A percentile compares a stretch with the other conserved stretches of the same genome.
These are phyloP conservation scores for Vitis cinerea DNA, from an alignment of 164 flowering plant genomes.

Conservation along the genomic window DNA sequence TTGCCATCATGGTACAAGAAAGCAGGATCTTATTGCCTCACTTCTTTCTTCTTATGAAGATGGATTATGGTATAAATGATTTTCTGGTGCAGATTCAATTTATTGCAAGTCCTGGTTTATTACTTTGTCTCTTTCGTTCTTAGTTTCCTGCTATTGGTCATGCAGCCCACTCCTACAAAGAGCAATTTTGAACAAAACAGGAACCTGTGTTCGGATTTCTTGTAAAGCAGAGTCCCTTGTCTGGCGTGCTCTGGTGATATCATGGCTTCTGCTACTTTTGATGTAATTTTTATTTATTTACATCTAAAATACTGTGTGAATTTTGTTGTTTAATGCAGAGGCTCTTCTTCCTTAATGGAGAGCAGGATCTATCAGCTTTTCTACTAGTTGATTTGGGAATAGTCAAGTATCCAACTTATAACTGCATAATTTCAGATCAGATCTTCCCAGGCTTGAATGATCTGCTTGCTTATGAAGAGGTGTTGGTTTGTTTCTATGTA, in stretches of 20 bases:
- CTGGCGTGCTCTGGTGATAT: conserved; percentile 85
- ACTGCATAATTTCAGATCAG: conserved; percentile 55
- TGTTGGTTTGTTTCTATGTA: conserved; percentile 17
- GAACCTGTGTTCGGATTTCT: conserved; percentile 58
- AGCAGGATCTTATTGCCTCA: conserved; percentile 51
- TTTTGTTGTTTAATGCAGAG: conserved; percentile 52
- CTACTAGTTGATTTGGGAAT: conserved; percentile 79
- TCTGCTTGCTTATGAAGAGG: conserved; percentile 87
- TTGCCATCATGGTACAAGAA: conserved; percentile 39
- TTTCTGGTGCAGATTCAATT: not conserved
- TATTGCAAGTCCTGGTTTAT: no score
- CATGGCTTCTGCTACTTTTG: not conserved
- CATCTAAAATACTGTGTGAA: not conserved
- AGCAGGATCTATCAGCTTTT: conserved; percentile 85
- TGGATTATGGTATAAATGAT: conserved; percentile 50
- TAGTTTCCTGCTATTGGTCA: conserved; percentile 2
- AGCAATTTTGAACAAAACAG: conserved; percentile 44
- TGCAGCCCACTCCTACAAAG: conserved; percentile 56
- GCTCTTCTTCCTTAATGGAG: conserved; percentile 87
- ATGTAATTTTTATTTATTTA: not conserved
- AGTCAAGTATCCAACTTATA: conserved; percentile 83
- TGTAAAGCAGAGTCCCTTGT: conserved; percentile 64
- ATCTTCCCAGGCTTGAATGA: conserved; percentile 53
- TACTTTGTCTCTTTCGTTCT: not conserved
- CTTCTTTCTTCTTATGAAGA: conserved; percentile 53